A percentile compares a stretch with the other conserved stretches of the same genome.
Conservation (phyloP, 495 filamentous ascomycete species). For the Neurospora sp. region DNA sequence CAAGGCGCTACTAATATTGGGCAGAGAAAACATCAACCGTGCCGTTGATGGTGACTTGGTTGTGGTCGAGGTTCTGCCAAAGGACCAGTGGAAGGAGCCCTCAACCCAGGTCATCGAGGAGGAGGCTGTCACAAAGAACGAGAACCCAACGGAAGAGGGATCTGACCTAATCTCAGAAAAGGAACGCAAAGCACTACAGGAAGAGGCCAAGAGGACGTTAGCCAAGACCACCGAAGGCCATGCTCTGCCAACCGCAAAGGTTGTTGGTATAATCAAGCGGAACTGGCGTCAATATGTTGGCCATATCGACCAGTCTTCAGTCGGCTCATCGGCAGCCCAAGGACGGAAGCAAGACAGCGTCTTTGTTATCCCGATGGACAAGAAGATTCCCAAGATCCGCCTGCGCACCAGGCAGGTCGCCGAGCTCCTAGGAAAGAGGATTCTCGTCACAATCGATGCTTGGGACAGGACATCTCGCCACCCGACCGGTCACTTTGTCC, state of each 20-base stretch:
- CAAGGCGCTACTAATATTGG: conserved; percentile 74
- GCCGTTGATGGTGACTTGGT: conserved; percentile 84
- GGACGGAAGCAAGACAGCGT: conserved; percentile 81
- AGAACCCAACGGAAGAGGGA: conserved; percentile 69
- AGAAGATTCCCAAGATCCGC: conserved; percentile 89
- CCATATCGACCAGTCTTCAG: conserved; percentile 80
- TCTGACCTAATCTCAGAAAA: conserved; percentile 72
- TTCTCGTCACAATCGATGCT: conserved; percentile 89
- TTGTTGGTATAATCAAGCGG: conserved; percentile 85
- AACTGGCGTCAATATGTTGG: conserved; percentile 98
- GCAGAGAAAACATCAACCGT: conserved; percentile 94
- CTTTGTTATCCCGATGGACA: conserved; percentile 95
- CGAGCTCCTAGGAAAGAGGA: conserved; percentile 79
- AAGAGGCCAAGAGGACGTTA: conserved; percentile 81
- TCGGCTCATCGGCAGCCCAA: conserved; percentile 55
- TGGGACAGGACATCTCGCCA: conserved; percentile 92
- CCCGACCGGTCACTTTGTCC: conserved; percentile 85
- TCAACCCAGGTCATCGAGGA: conserved; percentile 94
- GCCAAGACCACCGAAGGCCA: conserved; percentile 65
- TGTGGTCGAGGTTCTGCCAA: conserved; percentile 83
- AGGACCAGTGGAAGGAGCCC: conserved; percentile 92
- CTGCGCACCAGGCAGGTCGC: conserved; percentile 81
- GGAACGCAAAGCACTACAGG: conserved; percentile 75
- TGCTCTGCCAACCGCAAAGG: conserved; percentile 82
- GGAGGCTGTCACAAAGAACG: conserved; percentile 82